These are phyloP conservation scores for Collybia sordida DNA, from an alignment of 768 basidiomycete species.

Conservation along the genomic window DNA sequence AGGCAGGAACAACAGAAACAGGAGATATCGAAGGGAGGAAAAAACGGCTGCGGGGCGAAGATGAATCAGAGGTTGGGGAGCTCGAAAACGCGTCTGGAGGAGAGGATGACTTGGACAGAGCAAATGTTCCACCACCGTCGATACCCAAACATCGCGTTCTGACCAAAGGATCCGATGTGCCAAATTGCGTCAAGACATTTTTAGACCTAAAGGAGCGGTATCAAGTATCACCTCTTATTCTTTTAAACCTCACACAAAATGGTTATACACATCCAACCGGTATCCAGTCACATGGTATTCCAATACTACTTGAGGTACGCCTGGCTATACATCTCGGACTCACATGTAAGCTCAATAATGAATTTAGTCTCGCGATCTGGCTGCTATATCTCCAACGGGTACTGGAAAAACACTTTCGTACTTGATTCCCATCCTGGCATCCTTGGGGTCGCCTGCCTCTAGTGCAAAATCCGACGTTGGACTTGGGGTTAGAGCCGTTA, in stretches of 20 bases:
- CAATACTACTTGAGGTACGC: conserved; percentile 76
- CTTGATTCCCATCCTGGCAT: conserved; percentile 75
- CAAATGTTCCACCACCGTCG: conserved; percentile 20
- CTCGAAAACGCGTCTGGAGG: conserved; percentile 20
- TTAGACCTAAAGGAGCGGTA: conserved; percentile 58
- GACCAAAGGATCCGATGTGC: conserved; percentile 72
- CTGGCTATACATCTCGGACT: neutral
- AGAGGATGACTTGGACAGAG: conserved; percentile 10
- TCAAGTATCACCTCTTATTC: conserved; percentile 53
- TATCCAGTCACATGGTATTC: conserved; percentile 78
- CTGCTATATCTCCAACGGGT: conserved; percentile 95
- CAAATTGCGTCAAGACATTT: conserved; percentile 58
- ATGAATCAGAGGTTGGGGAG: conserved; percentile 28
- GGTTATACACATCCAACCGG: conserved; percentile 73
- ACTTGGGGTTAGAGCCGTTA: conserved; percentile 69
- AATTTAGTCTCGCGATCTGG: conserved; percentile 73
- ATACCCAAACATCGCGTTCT: conserved; percentile 59
- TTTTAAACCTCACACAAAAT: conserved; percentile 61
- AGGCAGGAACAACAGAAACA: conserved; percentile 21
- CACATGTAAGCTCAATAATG: conserved; percentile 1
- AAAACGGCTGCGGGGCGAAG: conserved; percentile 26
- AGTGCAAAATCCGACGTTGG: conserved; percentile 43
- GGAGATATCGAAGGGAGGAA: conserved; percentile 28
- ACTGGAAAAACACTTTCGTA: conserved; percentile 97
- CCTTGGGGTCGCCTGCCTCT: conserved; percentile 53